Evolutionary conservation across 1,284 basidiomycete genomes (phyloP).

Genomic region (Athelia sp.): DNA sequence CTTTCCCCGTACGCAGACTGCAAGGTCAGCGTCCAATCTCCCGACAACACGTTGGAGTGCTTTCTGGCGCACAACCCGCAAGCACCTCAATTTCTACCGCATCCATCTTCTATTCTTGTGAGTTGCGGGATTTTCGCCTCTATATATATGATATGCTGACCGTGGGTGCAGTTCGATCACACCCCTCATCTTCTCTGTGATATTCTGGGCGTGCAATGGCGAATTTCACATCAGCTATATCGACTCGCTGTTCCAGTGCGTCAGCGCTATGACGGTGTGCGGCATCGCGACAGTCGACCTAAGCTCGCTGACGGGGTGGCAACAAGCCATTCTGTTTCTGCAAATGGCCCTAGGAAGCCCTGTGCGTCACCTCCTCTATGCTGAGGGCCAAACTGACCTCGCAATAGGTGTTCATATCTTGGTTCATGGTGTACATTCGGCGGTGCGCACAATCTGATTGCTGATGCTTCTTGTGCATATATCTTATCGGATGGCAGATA

Average conservation of each 20-base stretch:
- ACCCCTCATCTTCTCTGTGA: conserved; percentile 67
- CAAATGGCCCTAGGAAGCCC: conserved; percentile 72
- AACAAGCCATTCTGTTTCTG: conserved; percentile 71
- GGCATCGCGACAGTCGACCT: conserved; percentile 74
- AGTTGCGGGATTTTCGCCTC: conserved; percentile 15
- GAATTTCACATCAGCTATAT: conserved; percentile 60
- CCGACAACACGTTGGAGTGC: no score
- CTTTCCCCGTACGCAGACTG: no score
- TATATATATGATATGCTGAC: not conserved
- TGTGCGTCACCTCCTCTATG: conserved; percentile 32
- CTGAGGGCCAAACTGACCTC: conserved; percentile 2
- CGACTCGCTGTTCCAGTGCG: conserved; percentile 71
- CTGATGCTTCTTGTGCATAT: not conserved
- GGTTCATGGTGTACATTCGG: conserved; percentile 67
- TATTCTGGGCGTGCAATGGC: conserved; percentile 76
- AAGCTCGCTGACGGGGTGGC: conserved; percentile 68
- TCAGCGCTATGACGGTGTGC: conserved; percentile 77
- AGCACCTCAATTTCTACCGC: conserved; percentile 68
- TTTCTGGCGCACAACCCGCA: conserved; percentile 27
- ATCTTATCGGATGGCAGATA: conserved; percentile 35
- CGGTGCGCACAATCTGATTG: conserved; percentile 33
- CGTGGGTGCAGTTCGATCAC: conserved; percentile 55
- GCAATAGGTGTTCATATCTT: conserved; percentile 62
- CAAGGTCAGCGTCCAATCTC: no score
- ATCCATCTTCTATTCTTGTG: conserved; percentile 54